Base-by-base conservation (phyloP, 1,139 yeast genomes). In the Saccharomyces hybrid region DNA sequence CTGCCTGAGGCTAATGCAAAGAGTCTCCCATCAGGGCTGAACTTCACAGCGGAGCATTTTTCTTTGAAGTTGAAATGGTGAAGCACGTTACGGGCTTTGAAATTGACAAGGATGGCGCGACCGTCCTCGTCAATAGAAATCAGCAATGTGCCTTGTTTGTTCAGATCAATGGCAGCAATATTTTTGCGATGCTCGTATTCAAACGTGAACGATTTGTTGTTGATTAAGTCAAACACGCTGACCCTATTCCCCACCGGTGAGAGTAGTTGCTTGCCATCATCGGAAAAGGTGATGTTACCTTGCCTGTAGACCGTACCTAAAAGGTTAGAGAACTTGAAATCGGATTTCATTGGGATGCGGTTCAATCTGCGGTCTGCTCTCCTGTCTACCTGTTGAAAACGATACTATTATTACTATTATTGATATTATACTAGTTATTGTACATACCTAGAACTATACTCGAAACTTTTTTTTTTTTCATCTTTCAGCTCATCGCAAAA, bases 171-270 rank as follows among this genome's bases (percentile, higher is more conserved):
- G 53, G 91, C 73, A 13, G 83, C 76, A 51, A 95, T 81, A 64
- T 89, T 88, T 67, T 86, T 88, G 61, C 98, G 80, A 68, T 95
- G 99, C 71, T 95, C 97, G 68, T 90, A 93, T 63, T 84, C 82
- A 67, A 91, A 88, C 1, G 99, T 95, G 73, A 83, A 90, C 2
- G 96, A 88, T 63, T 82, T 85, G 69, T 87, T 90, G 67, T 87
- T 85, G 56, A 88, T 78, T 59, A 93, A 76, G 71, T 93, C 97
- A 71, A 91, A 93, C 57, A 88, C 88, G 28, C 91, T 79, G 47
- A 95, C 95, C 64, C 99, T 73, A 70, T 93, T 95, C 8, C 99
- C 99, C 3, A 93, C 98, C 0, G 99, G 99, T 57, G 95, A 85
- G 51, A 93, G 74, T 34, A 93, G 75, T 56, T 81, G 79, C 14